phyloP scores from a whole-genome alignment of 2,329 filamentous ascomycete genomes.

The Rhytidhysteron rufulum region DNA sequence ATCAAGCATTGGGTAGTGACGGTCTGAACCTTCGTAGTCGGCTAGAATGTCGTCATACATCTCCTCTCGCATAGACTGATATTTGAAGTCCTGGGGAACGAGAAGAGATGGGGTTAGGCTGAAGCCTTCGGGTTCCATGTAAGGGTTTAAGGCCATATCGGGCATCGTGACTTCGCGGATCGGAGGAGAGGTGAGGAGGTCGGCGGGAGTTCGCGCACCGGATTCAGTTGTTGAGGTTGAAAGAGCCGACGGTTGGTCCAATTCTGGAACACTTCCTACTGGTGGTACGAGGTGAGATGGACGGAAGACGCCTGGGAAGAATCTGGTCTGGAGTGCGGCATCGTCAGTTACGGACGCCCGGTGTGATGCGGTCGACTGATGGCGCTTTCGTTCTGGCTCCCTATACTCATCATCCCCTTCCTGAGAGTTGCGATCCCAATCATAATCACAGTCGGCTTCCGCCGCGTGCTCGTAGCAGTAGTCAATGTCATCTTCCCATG shows the following conservation, averaged over 20 bases:
- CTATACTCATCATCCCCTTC: constrained; percentile 9
- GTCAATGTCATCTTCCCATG: constrained; percentile 62
- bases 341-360: neutral
- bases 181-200: constrained; percentile 14
- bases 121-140: constrained; percentile 28
- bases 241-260: constrained; percentile 30
- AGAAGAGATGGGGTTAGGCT: constrained; percentile 36
- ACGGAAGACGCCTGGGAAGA: constrained; percentile 18
- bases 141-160: constrained; percentile 2
- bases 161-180: neutral
- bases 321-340: constrained; percentile 9
- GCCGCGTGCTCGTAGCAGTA: constrained; percentile 60
- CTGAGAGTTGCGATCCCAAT: constrained; percentile 46
- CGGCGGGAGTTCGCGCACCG: constrained; percentile 25
- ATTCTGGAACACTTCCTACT: constrained; percentile 26
- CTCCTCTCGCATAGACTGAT: constrained; percentile 25
- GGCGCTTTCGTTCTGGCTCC: neutral
- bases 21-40: constrained; percentile 45
- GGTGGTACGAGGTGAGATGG: constrained; percentile 26
- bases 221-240: constrained; percentile 28
- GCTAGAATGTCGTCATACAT: constrained; percentile 35
- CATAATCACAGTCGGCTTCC: constrained; percentile 58
- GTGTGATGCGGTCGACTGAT: constrained; percentile 1
- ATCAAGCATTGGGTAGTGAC: constrained; percentile 44
- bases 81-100: constrained; percentile 31